Evolutionary conservation across 2,329 filamentous ascomycete species (phyloP).

Genomic region (Colletotrichum theobromicola): DNA sequence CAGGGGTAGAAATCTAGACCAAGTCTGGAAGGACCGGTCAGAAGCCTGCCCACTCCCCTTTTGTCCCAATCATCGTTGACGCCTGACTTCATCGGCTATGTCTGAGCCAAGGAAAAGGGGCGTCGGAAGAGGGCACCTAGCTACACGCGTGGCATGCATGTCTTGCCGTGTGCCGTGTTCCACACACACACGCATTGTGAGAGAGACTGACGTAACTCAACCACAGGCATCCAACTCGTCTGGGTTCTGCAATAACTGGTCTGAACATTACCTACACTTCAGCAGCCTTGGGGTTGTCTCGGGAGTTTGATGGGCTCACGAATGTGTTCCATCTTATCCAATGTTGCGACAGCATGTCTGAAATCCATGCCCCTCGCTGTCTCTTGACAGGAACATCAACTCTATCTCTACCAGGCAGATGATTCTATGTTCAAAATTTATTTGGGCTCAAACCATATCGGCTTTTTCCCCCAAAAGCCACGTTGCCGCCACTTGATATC

Average conservation of each 20-base stretch:
- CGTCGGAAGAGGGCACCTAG: background rate
- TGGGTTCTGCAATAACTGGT: background rate
- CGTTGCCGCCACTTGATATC: no score
- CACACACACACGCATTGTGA: background rate
- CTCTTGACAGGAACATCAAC: no score
- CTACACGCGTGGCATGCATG: background rate
- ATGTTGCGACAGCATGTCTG: background rate
- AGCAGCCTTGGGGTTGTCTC: no score
- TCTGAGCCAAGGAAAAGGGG: background rate
- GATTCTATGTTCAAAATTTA: rapidly evolving
- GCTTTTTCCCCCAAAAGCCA: no score
- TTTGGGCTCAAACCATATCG: no score
- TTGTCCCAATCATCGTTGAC: background rate
- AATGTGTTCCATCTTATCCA: background rate
- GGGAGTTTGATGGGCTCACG: rapidly evolving
- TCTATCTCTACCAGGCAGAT: background rate
- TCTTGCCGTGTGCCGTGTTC: background rate
- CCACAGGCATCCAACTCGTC: background rate
- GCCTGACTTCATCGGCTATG: background rate
- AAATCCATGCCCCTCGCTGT: background rate
- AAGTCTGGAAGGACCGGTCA: background rate
- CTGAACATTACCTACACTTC: no score
- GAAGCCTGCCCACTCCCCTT: background rate
- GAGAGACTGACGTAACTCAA: background rate
- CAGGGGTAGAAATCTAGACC: background rate